Base-by-base conservation (phyloP, 257 asterid genomes). In the Euphrasia confusa region DNA sequence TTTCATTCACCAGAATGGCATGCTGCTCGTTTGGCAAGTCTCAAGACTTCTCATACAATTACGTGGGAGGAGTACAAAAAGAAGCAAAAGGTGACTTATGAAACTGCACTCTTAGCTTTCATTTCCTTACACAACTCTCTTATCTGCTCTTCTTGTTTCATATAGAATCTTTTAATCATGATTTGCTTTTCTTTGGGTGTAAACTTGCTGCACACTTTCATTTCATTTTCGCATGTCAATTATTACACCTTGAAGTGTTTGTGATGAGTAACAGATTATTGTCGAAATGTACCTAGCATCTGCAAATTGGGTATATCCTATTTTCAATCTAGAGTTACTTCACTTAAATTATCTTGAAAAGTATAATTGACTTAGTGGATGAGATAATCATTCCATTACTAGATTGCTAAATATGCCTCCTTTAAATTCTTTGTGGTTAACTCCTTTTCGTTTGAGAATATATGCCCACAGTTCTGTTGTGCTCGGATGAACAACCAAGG, bases 1-100 rank as follows among this genome's bases (percentile, higher is more conserved):
- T 92, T 92, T 92, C 98, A 92, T 92, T 86, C 98, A 70, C 98
- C 98, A 89, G 98, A 84, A 75, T 89, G 98, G 98, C 98, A 89
- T 86, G 98, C 98, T 72, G 97, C 98, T 83, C 95, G 98, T 75
- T 80, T 92, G 89, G 98, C 95, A 54, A 84, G 98, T 74, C 97
- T 92, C 66, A 92, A 92, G 47, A 92, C 95, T 58, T 86, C 98
- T 67, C 98, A 92, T 75, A 89, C 97, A n/a, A 74, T 89, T 35
- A 86, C 98, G 1, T 92, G 98, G 98, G 97, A 92, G 81, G 98
- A 92, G 83, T 89, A 57, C 84, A 92, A 92, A 72, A 81, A 70
- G 92, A 92, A 83, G 81, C 97, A 89, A 77, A 92, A 89, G 98
- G 98, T 92, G 72, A 55, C 71, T 67, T 64, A 42, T 66, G 67